Evolutionary conservation across 2,329 filamentous ascomycete species (phyloP).

Genomic region (Metarhizium rileyi): DNA sequence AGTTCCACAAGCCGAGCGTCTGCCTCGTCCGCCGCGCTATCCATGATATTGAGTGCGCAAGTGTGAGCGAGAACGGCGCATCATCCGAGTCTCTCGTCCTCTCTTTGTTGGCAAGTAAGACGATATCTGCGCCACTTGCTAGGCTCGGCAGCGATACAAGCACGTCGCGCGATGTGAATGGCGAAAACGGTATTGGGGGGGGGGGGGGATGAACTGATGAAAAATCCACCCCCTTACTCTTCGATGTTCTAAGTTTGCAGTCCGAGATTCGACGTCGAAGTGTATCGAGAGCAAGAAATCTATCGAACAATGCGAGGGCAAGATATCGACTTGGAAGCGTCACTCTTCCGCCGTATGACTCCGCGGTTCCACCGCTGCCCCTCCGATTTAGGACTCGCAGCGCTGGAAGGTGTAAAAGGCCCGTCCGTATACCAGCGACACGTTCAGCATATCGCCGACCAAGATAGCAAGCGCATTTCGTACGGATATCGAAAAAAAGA

Average conservation of each 20-base stretch:
- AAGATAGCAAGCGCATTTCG: no score
- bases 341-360: background rate
- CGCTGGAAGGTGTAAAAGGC: background rate
- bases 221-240: no score
- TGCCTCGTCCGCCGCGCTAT: constrained; percentile 38
- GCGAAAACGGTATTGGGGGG: no score
- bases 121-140: background rate
- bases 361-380: background rate
- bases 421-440: background rate
- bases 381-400: background rate
- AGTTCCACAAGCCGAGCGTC: constrained; percentile 50
- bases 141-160: background rate
- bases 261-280: no score
- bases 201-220: no score
- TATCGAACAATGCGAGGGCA: background rate
- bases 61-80: background rate
- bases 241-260: no score
- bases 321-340: background rate
- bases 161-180: background rate
- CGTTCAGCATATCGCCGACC: no score
- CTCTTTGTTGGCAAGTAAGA: no score
- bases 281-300: background rate
- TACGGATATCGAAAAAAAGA: background rate
- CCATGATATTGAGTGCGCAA: constrained; percentile 20
- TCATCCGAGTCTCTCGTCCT: no score